Percentiles rank a stretch among this genome's conserved stretches.
Conservation (phyloP, 495 filamentous ascomycete species). For the Peziza echinospora region DNA sequence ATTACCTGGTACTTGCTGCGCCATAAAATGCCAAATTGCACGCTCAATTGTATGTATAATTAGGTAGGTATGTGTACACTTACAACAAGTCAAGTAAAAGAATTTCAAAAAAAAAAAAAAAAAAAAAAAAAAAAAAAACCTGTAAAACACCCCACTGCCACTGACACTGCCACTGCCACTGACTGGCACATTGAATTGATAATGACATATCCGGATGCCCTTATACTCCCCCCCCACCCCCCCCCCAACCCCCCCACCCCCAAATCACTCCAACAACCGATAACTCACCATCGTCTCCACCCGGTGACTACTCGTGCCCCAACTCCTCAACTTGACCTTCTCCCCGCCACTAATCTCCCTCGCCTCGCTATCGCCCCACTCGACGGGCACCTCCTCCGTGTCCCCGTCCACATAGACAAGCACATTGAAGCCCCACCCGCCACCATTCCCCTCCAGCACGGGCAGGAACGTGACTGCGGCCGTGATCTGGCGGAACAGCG, state of each 20-base stretch:
- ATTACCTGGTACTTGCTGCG: no score
- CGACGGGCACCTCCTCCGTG: constrained; percentile 88
- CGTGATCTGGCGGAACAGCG: constrained; percentile 92
- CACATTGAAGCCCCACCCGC: constrained; percentile 95
- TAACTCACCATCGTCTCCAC: constrained; percentile 94
- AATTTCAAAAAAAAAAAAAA: no score
- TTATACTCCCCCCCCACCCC: neutral
- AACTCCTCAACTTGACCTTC: constrained; percentile 84
- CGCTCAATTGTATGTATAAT: no score
- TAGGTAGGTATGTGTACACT: no score
- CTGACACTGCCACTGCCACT: no score
- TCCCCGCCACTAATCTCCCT: constrained; percentile 94
- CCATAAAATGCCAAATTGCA: no score
- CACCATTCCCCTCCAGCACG: constrained; percentile 62
- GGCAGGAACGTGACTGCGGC: constrained; percentile 93
- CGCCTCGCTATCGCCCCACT: constrained; percentile 96
- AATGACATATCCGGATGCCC: neutral
- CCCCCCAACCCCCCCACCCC: neutral
- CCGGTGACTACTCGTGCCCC: constrained; percentile 78
- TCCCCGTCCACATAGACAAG: constrained; percentile 94
- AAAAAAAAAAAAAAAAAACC: neutral
- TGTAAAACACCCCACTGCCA: neutral
- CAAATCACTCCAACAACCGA: constrained; percentile 32
- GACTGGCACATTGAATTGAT: neutral
- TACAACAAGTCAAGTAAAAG: no score